These are phyloP conservation scores for Backusella macrospora DNA, from an alignment of 192 early-diverging fungal genomes.

Conservation along the genomic window DNA sequence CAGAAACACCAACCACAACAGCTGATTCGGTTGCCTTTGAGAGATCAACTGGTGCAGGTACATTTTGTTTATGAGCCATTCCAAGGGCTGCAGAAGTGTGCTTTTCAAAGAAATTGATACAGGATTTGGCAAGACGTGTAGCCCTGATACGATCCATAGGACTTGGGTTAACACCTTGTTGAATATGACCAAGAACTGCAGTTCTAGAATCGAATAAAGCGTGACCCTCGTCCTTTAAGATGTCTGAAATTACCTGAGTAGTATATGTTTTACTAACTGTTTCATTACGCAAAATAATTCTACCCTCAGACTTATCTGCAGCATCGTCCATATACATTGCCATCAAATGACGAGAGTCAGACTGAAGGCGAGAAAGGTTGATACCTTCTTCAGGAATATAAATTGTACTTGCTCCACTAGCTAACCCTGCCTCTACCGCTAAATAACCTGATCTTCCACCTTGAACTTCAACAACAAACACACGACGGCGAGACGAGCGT, in stretches of 20 bases:
- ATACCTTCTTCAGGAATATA: slow-evolving; percentile 96
- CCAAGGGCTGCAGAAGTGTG: slow-evolving; percentile 51
- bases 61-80: slow-evolving; percentile 37
- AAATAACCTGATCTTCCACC: slow-evolving; percentile 95
- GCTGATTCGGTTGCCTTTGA: slow-evolving; percentile 63
- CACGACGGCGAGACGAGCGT: slow-evolving; percentile 83
- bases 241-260: slow-evolving; percentile 84
- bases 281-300: slow-evolving; percentile 85
- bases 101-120: slow-evolving; percentile 82
- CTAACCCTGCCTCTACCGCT: slow-evolving; percentile 81
- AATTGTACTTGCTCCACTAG: slow-evolving; percentile 81
- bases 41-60: slow-evolving; percentile 56
- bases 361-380: slow-evolving; percentile 75
- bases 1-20: slow-evolving; percentile 82
- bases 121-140: slow-evolving; percentile 79
- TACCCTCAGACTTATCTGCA: slow-evolving; percentile 72
- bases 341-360: slow-evolving; percentile 80
- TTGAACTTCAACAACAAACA: slow-evolving; percentile 97
- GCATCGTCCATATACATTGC: slow-evolving; percentile 77
- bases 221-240: slow-evolving; percentile 84
- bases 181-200: slow-evolving; percentile 90
- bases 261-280: slow-evolving; percentile 80
- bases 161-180: slow-evolving; percentile 91
- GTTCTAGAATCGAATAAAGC: slow-evolving; percentile 91
- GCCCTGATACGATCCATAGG: slow-evolving; percentile 93